A percentile compares a stretch with the other conserved stretches of the same genome.
phyloP scores from a whole-genome alignment of 2,329 filamentous ascomycete species.

The Capronia epimyces region DNA sequence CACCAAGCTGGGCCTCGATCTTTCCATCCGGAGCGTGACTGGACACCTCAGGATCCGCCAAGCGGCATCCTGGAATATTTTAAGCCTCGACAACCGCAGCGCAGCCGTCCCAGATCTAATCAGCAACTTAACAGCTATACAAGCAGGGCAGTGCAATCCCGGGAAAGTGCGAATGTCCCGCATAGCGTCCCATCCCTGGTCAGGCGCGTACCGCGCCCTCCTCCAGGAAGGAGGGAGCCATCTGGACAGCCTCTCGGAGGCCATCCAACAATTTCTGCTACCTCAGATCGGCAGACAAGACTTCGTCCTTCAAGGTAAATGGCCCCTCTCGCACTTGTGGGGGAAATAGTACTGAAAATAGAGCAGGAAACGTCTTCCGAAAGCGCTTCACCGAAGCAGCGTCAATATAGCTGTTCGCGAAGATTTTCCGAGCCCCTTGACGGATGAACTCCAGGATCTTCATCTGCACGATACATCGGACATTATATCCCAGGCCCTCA shows the following conservation, averaged over 20 bases:
- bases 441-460: neutral
- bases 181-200: neutral
- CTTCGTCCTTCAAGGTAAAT: slow-evolving; percentile 12
- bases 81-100: slow-evolving; percentile 2
- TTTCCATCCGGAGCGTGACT: neutral
- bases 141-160: neutral
- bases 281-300: neutral
- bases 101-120: neutral
- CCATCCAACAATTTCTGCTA: neutral
- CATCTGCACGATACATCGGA: neutral
- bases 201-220: slow-evolving; percentile 5
- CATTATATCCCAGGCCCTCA: slow-evolving; percentile 1
- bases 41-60: neutral
- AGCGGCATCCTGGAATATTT: slow-evolving; percentile 12
- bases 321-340: neutral
- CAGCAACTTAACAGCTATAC: neutral
- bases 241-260: neutral
- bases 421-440: neutral
- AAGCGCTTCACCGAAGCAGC: neutral
- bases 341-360: slow-evolving; percentile 1
- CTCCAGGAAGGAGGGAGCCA: neutral
- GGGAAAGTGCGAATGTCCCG: neutral
- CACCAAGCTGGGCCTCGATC: neutral
- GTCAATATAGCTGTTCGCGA: neutral
- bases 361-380: slow-evolving; percentile 13